Percentiles rank a stretch among this genome's conserved stretches.
Conservation (phyloP, 2,329 filamentous ascomycete species). For the Aspergillus sp. region DNA sequence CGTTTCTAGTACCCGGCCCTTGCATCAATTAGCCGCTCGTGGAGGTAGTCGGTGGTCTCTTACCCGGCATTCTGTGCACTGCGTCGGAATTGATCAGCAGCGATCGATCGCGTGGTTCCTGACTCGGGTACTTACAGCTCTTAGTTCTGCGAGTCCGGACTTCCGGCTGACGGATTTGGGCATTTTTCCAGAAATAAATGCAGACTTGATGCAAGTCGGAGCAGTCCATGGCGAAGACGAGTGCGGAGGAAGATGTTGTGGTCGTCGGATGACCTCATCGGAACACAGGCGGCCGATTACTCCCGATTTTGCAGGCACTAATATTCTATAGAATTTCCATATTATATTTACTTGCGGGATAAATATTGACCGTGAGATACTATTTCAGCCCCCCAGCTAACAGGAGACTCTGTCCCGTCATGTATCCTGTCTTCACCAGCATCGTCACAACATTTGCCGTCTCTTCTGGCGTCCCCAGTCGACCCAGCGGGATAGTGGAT, state of each 20-base stretch:
- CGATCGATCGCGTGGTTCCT: neutral
- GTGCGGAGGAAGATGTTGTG: neutral
- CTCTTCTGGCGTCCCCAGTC: slow-evolving; percentile 59
- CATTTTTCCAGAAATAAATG: neutral
- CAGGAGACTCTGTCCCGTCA: slow-evolving; percentile 58
- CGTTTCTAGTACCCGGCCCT: slow-evolving; percentile 2
- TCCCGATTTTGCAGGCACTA: neutral
- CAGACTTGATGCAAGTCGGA: no score
- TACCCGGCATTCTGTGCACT: slow-evolving; percentile 17
- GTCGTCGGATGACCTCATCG: neutral
- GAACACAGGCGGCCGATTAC: neutral
- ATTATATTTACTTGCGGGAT: no score
- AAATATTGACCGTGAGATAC: neutral
- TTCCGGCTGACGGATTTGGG: neutral
- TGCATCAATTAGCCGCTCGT: neutral
- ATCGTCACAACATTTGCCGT: slow-evolving; percentile 62
- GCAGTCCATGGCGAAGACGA: neutral
- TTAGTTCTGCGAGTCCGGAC: neutral
- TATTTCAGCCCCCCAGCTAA: slow-evolving; percentile 55
- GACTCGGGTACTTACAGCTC: neutral
- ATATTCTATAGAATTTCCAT: neutral
- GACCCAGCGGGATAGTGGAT: slow-evolving; percentile 59
- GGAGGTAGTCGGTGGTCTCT: neutral
- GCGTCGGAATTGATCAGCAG: neutral
- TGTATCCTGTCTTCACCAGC: slow-evolving; percentile 60